Base-by-base conservation (phyloP, 345 rosid genomes). In the Gynandropsis gynandra region DNA sequence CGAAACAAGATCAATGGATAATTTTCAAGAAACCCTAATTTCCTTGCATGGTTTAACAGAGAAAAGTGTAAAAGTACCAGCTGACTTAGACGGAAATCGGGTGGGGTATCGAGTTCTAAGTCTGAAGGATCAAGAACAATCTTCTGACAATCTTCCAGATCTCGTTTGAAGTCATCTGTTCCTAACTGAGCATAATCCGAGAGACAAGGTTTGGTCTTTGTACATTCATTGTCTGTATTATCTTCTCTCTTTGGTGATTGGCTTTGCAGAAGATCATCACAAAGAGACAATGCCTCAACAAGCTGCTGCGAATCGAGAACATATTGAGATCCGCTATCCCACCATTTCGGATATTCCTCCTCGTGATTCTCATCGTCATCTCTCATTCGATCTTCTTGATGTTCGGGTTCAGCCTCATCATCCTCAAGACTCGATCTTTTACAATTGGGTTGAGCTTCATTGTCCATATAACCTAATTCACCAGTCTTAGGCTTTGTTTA, bases 11-110 rank as follows among this genome's bases (percentile, higher is more conserved):
- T 4, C 24, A 12, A 8, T 35, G 2, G 29, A 24, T 18, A 7
- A 18, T 7, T n/a, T 45, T 9, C 18, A 10, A 15, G 9, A 36
- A 36, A 0, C 32, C 16, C 38, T 51, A 29, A 4, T 15, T 16
- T 55, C 36, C 27, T 57, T n/a, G n/a, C n/a, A n/a, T n/a, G n/a
- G n/a, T n/a, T n/a, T n/a, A n/a, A n/a, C n/a, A 29, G 13, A 1
- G 43, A 10, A 33, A 52, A 24, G 7, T 10, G 9, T 1, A 8
- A 7, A 36, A 19, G 15, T 81, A 92, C 96, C 61, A 92, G 93
- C 66, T 87, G 95, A 76, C 98, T 92, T 45, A 92, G 79, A 47
- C 87, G 78, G 65, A 82, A 87, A 24, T 92, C 98, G 8, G 98
- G 88, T 60, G 93, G 95, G 36, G 96, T 92, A 63, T 92, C 95